Conservation (phyloP, 352 stramenopile genomes). For the Pythium utonaiense region DNA sequence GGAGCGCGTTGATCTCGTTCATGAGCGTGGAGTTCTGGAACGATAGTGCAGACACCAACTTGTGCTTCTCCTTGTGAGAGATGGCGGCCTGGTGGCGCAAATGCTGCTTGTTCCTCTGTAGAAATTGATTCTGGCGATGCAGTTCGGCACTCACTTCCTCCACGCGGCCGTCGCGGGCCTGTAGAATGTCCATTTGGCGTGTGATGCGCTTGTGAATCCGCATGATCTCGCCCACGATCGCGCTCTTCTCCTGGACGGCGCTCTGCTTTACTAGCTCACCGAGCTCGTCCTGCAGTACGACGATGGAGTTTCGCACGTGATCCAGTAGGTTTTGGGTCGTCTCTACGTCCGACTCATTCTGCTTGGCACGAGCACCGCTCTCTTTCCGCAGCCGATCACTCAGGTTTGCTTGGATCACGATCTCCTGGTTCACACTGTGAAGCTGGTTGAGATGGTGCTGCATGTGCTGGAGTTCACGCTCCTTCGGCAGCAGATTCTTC, state of each 20-base stretch:
- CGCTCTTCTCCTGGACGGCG: slow-evolving; percentile 58
- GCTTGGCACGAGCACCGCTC: slow-evolving; percentile 35
- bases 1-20: slow-evolving; percentile 55
- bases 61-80: slow-evolving; percentile 59
- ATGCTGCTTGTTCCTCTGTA: slow-evolving; percentile 75
- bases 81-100: slow-evolving; percentile 60
- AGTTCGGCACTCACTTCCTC: slow-evolving; percentile 68
- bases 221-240: slow-evolving; percentile 54
- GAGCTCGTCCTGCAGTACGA: slow-evolving; percentile 62
- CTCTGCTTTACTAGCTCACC: slow-evolving; percentile 56
- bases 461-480: slow-evolving; percentile 60
- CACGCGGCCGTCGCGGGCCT: slow-evolving; percentile 41
- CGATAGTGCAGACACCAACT: slow-evolving; percentile 63
- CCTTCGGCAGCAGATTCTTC: slow-evolving; percentile 65
- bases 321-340: slow-evolving; percentile 36
- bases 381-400: slow-evolving; percentile 59
- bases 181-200: slow-evolving; percentile 45
- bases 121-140: slow-evolving; percentile 68
- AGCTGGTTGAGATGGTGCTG: slow-evolving; percentile 54
- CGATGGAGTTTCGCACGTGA: slow-evolving; percentile 46
- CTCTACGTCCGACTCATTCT: slow-evolving; percentile 39
- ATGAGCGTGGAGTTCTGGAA: slow-evolving; percentile 70
- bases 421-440: slow-evolving; percentile 61
- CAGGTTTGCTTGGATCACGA: slow-evolving; percentile 64
- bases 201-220: slow-evolving; percentile 63